Percentiles rank a stretch among this genome's conserved stretches.
Conservation (phyloP, 2,329 filamentous ascomycete genomes). For the Aspergillus awamori region DNA sequence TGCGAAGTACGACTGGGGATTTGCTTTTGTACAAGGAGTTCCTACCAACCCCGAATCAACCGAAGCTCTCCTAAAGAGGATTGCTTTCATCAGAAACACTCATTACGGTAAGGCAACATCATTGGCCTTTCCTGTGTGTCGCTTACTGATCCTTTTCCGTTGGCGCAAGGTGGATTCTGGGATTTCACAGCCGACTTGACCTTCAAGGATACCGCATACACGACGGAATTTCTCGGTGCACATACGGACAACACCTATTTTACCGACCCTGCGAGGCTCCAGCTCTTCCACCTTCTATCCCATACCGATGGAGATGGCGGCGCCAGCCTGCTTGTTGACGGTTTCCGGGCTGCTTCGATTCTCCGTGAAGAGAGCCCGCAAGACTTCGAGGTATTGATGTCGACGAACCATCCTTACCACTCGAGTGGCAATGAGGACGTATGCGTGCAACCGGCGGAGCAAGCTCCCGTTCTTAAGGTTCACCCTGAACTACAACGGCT, state of each 20-base stretch:
- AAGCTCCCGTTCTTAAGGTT: slow-evolving; percentile 73
- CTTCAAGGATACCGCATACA: slow-evolving; percentile 89
- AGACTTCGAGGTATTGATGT: slow-evolving; percentile 62
- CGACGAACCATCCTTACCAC: slow-evolving; percentile 70
- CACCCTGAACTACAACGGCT: slow-evolving; percentile 51
- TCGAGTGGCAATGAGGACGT: slow-evolving; percentile 85
- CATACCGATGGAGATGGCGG: slow-evolving; percentile 70
- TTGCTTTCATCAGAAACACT: slow-evolving; percentile 84
- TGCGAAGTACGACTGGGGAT: slow-evolving; percentile 66
- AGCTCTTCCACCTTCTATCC: slow-evolving; percentile 89
- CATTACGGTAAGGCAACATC: slow-evolving; percentile 75
- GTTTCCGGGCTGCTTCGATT: slow-evolving; percentile 70
- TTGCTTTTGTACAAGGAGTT: slow-evolving; percentile 73
- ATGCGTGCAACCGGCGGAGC: slow-evolving; percentile 70
- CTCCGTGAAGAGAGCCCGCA: slow-evolving; percentile 58
- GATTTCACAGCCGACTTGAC: slow-evolving; percentile 90
- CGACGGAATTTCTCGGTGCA: slow-evolving; percentile 75
- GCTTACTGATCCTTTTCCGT: slow-evolving; percentile 5
- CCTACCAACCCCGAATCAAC: slow-evolving; percentile 73
- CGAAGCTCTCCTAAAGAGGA: slow-evolving; percentile 72
- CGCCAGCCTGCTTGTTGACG: slow-evolving; percentile 80
- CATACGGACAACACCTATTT: slow-evolving; percentile 98
- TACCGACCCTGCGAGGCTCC: slow-evolving; percentile 84
- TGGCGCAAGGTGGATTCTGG: slow-evolving; percentile 63
- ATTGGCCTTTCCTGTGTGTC: background rate